Base-by-base conservation (phyloP, 805 yeast genomes). In the Ogataea paradorogensis region DNA sequence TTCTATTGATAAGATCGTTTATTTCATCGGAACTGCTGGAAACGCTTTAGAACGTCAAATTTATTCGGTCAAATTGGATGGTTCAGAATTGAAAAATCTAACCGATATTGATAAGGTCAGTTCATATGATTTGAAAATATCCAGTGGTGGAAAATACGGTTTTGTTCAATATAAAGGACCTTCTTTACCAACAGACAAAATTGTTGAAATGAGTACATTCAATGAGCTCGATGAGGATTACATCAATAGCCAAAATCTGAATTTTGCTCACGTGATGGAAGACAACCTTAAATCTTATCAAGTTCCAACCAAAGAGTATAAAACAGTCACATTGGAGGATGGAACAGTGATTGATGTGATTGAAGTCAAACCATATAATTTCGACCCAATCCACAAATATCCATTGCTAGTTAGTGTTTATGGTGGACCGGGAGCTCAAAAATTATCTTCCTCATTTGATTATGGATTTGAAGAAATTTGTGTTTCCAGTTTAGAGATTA, bases 391-490 rank as follows among this genome's bases (percentile, higher is more conserved):
- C 8, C 60, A 59, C 28, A 70, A 73, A 45, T 77, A 83, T 51
- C 90, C 93, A 0, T 46, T 85, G 9, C 58, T 85, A 30, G 87
- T 84, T 2, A 73, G 75, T 42, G 80, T 76, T 0, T 85, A 85
- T 55, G 93, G 89, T 3, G 95, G 93, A 0, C 95, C 95, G 1
- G 95, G 93, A 0, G 79, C 85, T 4, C 81, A 78, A 47, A 72
- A 76, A 18, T 73, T 76, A 9, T 67, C 65, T 27, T 67, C 76
- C 11, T 58, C 63, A 15, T 78, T 71, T 46, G 56, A 58, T 7
- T 61, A 76, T 16, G 77, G 74, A 8, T 79, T 83, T 48, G 82
- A 80, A 47, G 82, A 81, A 34, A 67, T 76, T 3, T 72, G 79
- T 0, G 67, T 79, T 16, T 73, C 85, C 1, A 66, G 71, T 2